These are phyloP conservation scores for Lojkania enalia DNA, from an alignment of 2,329 filamentous ascomycete species.

Conservation along the genomic window DNA sequence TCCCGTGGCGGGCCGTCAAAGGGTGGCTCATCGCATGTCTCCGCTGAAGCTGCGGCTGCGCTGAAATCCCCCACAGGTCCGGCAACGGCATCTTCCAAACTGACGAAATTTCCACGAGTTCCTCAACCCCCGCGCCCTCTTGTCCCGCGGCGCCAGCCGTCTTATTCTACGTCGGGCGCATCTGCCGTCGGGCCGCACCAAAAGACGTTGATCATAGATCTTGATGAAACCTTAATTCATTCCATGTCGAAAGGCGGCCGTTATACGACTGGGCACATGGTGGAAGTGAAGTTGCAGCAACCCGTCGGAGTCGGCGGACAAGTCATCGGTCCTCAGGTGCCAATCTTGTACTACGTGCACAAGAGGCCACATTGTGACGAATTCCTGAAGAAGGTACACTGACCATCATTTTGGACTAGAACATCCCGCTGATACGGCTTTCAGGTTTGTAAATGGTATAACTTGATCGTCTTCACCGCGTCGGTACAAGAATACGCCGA, in stretches of 20 bases:
- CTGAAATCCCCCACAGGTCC: constrained; percentile 94
- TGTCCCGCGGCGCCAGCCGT: constrained; percentile 85
- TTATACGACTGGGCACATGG: constrained; percentile 98
- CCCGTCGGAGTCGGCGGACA: constrained; percentile 69
- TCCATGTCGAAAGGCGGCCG: constrained; percentile 95
- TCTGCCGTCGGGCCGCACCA: constrained; percentile 54
- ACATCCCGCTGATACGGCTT: constrained; percentile 20
- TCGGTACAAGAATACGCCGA: constrained; percentile 98
- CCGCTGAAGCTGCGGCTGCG: constrained; percentile 60
- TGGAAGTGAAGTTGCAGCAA: constrained; percentile 87
- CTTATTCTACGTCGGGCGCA: constrained; percentile 63
- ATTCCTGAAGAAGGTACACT: constrained; percentile 77
- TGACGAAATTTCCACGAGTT: constrained; percentile 89
- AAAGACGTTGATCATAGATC: constrained; percentile 92
- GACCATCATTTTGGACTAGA: constrained; percentile 4
- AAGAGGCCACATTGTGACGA: constrained; percentile 97
- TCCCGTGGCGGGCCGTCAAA: constrained; percentile 44
- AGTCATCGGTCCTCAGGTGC: constrained; percentile 81
- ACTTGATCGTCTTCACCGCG: constrained; percentile 93
- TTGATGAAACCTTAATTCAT: constrained; percentile 97
- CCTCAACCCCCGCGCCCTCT: constrained; percentile 87
- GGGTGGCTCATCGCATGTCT: constrained; percentile 35
- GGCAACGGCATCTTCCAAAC: constrained; percentile 57
- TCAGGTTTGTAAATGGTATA: constrained; percentile 95
- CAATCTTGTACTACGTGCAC: constrained; percentile 98